phyloP scores from a whole-genome alignment of 2,329 filamentous ascomycete genomes.

The Exophiala bonariae region DNA sequence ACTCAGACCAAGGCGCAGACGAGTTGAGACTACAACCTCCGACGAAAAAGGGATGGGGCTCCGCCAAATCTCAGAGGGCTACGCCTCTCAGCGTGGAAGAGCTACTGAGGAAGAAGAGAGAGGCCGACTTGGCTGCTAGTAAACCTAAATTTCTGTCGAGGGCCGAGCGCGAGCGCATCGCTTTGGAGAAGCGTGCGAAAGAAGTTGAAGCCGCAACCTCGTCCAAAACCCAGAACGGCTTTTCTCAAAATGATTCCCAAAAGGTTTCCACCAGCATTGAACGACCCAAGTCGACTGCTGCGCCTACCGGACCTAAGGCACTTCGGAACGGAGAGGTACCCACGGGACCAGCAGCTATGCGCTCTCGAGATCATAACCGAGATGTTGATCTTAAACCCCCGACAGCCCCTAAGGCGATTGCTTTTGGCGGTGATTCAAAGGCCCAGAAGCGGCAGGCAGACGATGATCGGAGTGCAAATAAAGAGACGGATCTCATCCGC shows the following conservation, averaged over 20 bases:
- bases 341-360: conserved; percentile 53
- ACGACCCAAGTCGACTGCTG: conserved; percentile 24
- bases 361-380: conserved; percentile 41
- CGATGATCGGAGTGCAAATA: conserved; percentile 56
- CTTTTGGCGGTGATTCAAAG: conserved; percentile 40
- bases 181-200: conserved; percentile 73
- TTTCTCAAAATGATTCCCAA: conserved; percentile 7
- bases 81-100: conserved; percentile 79
- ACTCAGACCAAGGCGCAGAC: conserved; percentile 41
- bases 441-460: conserved; percentile 46
- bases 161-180: conserved; percentile 76
- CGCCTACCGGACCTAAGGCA: conserved; percentile 73
- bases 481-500: conserved; percentile 72
- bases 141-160: conserved; percentile 89
- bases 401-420: conserved; percentile 43
- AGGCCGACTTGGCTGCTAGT: conserved; percentile 76
- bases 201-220: conserved; percentile 59
- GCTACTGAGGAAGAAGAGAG: conserved; percentile 79
- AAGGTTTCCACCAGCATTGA: not conserved
- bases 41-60: conserved; percentile 55
- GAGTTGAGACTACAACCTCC: conserved; percentile 46
- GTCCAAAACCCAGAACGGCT: conserved; percentile 13
- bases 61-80: conserved; percentile 38
- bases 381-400: conserved; percentile 56
- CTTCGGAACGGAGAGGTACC: conserved; percentile 56